Evolutionary conservation across 2,329 filamentous ascomycete genomes (phyloP).

Genomic region (Parafenestella ontariensis): DNA sequence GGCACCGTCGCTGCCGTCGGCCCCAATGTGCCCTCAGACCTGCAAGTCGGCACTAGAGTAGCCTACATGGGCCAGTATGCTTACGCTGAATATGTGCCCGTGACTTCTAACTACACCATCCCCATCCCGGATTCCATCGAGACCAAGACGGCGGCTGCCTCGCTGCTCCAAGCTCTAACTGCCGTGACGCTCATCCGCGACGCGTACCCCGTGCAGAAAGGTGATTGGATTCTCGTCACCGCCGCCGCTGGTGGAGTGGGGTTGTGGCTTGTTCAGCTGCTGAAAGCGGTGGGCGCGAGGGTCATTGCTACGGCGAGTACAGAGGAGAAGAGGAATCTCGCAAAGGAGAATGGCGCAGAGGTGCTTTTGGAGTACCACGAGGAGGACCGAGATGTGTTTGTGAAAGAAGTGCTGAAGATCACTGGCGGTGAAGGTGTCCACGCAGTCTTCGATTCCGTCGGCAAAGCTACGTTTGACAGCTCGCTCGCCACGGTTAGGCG

Average conservation of each 20-base stretch:
- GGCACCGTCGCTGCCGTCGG: conserved; percentile 72
- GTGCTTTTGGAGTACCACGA: conserved; percentile 73
- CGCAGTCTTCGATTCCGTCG: conserved; percentile 86
- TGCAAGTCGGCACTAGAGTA: conserved; percentile 73
- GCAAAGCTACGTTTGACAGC: conserved; percentile 82
- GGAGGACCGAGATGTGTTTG: conserved; percentile 55
- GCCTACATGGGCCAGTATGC: conserved; percentile 67
- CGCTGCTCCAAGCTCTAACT: conserved; percentile 82
- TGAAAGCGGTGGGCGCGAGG: conserved; percentile 74
- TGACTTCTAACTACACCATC: conserved; percentile 62
- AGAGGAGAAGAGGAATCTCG: conserved; percentile 73
- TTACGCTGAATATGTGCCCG: conserved; percentile 67
- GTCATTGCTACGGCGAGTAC: conserved; percentile 82
- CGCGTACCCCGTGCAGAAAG: conserved; percentile 71
- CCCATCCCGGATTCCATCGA: conserved; percentile 69
- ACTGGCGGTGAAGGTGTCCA: conserved; percentile 76
- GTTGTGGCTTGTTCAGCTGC: conserved; percentile 75
- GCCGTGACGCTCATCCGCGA: conserved; percentile 81
- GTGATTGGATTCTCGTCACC: conserved; percentile 83
- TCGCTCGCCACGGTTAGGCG: conserved; percentile 75
- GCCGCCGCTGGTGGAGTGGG: conserved; percentile 82
- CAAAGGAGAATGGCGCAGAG: conserved; percentile 73
- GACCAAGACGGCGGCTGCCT: conserved; percentile 70
- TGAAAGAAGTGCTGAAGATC: conserved; percentile 66
- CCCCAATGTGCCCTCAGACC: conserved; percentile 58